Conservation (phyloP, 345 rosid genomes). For the Bruguiera gymnorhiza region DNA sequence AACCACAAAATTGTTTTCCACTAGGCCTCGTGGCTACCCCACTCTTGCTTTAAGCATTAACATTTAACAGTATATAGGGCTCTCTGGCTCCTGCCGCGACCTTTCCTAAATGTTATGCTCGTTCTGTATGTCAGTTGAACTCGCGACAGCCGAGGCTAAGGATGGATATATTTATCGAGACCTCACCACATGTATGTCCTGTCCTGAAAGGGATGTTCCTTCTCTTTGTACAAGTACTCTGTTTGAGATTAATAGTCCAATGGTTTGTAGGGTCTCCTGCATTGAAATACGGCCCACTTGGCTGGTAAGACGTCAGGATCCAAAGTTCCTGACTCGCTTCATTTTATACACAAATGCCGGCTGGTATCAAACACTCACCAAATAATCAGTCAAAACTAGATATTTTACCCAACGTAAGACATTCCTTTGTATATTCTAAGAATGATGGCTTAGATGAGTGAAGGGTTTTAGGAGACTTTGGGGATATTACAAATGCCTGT, state of each 20-base stretch:
- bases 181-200: slow-evolving; percentile 9
- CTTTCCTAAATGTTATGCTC: slow-evolving; percentile 13
- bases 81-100: slow-evolving; percentile 4
- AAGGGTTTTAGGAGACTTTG: too few relatives aligned
- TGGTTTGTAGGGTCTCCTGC: background rate
- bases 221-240: background rate
- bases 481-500: too few relatives aligned
- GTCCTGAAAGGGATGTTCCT: background rate
- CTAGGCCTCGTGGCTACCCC: slow-evolving; percentile 10
- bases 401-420: too few relatives aligned
- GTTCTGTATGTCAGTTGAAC: background rate
- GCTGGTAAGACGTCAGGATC: too few relatives aligned
- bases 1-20: background rate
- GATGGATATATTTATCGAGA: background rate
- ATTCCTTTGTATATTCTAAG: too few relatives aligned
- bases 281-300: background rate
- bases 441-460: too few relatives aligned
- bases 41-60: slow-evolving; percentile 10
- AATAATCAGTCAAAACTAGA: too few relatives aligned
- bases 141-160: background rate
- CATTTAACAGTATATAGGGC: background rate
- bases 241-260: background rate
- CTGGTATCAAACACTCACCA: too few relatives aligned
- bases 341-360: too few relatives aligned
- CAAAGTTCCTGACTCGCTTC: too few relatives aligned